Conservation (phyloP, 1,139 yeast species). For the Candida smagusa region DNA sequence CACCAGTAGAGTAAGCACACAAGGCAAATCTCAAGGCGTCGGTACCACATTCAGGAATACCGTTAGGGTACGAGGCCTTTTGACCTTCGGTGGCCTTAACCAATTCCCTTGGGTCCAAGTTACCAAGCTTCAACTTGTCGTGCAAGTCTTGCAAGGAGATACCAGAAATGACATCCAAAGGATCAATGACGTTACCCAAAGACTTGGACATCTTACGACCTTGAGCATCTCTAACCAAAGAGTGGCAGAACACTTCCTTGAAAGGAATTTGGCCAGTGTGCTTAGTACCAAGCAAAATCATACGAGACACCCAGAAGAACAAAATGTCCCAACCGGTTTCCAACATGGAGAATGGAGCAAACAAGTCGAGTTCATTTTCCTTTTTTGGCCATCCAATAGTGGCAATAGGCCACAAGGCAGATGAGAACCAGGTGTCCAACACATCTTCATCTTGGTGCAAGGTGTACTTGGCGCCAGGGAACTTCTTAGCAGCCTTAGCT, state of each 20-base stretch:
- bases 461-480: constrained; percentile 66
- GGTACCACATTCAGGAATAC: constrained; percentile 99
- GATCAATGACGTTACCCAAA: constrained; percentile 94
- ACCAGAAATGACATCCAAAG: constrained; percentile 90
- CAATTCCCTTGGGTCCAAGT: constrained; percentile 86
- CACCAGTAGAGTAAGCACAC: constrained; percentile 98
- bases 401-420: constrained; percentile 97
- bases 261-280: constrained; percentile 91
- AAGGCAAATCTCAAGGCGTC: constrained; percentile 97
- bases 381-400: constrained; percentile 94
- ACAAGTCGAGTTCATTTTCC: constrained; percentile 69
- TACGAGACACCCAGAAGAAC: constrained; percentile 98
- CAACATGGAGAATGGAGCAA: constrained; percentile 87
- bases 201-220: constrained; percentile 99
- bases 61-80: constrained; percentile 85
- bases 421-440: constrained; percentile 96
- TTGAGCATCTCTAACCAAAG: constrained; percentile 97
- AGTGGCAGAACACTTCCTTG: constrained; percentile 96
- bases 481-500: constrained; percentile 71
- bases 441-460: constrained; percentile 97
- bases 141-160: constrained; percentile 77
- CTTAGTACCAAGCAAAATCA: constrained; percentile 89
- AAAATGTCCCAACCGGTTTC: constrained; percentile 99
- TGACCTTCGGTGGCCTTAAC: constrained; percentile 88
- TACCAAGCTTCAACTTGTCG: constrained; percentile 73